phyloP scores from a whole-genome alignment of 225 moss, liverwort and hornwort genomes.

The Pseudisothecium myosuroides region DNA sequence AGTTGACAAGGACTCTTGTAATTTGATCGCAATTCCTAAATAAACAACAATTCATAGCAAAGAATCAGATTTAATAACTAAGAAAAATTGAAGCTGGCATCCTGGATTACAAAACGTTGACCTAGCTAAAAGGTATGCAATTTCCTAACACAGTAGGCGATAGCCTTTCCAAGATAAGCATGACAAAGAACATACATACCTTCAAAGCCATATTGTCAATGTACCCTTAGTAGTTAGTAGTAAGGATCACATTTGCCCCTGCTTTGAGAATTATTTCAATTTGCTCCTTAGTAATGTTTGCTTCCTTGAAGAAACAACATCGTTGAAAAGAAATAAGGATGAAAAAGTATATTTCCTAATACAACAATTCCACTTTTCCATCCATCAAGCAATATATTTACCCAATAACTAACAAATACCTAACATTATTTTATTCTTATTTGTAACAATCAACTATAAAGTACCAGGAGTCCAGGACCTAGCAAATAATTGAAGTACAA shows the following conservation, averaged over 20 bases:
- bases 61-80: not conserved
- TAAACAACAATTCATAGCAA: not conserved
- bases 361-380: not conserved
- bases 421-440: not conserved
- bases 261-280: conserved; percentile 66
- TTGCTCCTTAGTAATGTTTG: conserved; percentile 63
- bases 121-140: not conserved
- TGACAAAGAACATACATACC: conserved; percentile 9
- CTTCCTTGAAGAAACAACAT: conserved; percentile 26
- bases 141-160: not conserved
- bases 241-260: conserved; percentile 74
- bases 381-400: not conserved
- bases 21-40: not conserved
- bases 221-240: conserved; percentile 65
- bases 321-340: not conserved
- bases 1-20: not conserved
- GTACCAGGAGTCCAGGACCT: not conserved
- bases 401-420: not conserved
- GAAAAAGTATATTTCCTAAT: not conserved
- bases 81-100: not conserved
- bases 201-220: conserved; percentile 77
- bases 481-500: not conserved
- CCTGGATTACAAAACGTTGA: not conserved
- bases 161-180: not conserved
- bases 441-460: not conserved